Base-by-base conservation (phyloP, 257 asterid genomes). In the Nicotiana tabacum region DNA sequence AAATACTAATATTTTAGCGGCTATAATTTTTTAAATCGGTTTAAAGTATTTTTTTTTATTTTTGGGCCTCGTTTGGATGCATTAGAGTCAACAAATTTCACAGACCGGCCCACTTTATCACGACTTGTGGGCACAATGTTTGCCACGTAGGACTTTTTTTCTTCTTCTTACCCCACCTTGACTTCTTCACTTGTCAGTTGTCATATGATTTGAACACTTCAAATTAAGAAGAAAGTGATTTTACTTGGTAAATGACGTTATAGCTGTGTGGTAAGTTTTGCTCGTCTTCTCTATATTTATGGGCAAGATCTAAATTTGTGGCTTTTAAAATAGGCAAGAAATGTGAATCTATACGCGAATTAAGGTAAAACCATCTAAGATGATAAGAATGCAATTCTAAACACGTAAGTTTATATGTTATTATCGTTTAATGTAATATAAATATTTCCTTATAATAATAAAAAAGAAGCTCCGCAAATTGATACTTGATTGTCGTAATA, bases 101-200 rank as follows among this genome's bases (percentile, higher is more conserved):
- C 6, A 72, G 81, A 79, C 67, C 81, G 67, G 81, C 81, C 86
- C 66, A 58, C 60, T 32, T 58, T 9, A 18, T 84, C 84, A 69
- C 67, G 77, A 84, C 85, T 51, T 65, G 78, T 77, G 85, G 85
- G 61, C 13, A 48, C 6, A 17, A 24, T 62, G 2, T 13, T 21
- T 6, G 68, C 77, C 77, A 64, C 64, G 77, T 48, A 30, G 7
- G 78, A 77, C 16, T 17, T 27, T 12, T 69, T 12, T 29, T 58
- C 29, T 51, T 76, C 18, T 12, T 29, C 67, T 39, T 39, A 2
- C 27, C 29, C 65, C 29, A 9, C 15, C 8, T 68, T 69, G 78
- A 69, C 58, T 69, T 69, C 58, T 69, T 69, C 58, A n/a, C 58
- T 61, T 62, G 35, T 27, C 37, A 62, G 35, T 24, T 62, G 68